A percentile compares a stretch with the other conserved stretches of the same genome.
Conservation (phyloP, 108 stramenopile genomes). For the Nitzschia sp. region DNA sequence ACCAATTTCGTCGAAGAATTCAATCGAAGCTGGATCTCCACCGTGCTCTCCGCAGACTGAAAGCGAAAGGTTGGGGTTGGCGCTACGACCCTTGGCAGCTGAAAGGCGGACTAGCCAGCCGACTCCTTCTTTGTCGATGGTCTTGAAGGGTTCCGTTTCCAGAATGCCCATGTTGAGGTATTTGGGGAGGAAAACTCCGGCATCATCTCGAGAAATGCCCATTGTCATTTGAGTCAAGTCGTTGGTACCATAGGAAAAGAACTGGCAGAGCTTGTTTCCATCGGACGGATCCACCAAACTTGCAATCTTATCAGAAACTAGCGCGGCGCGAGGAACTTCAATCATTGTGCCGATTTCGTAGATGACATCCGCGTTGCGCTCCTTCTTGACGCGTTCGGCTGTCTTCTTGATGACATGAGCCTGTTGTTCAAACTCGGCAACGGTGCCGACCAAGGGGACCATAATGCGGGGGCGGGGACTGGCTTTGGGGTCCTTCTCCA, state of each 20-base stretch:
- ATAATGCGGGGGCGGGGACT: conserved; percentile 68
- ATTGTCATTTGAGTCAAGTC: conserved; percentile 86
- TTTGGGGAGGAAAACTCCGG: conserved; percentile 74
- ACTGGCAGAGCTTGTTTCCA: conserved; percentile 61
- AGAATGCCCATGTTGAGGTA: conserved; percentile 83
- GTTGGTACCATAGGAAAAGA: conserved; percentile 88
- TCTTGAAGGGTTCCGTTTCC: conserved; percentile 81
- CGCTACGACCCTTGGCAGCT: conserved; percentile 51
- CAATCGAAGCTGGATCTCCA: conserved; percentile 77
- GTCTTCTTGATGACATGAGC: conserved; percentile 54
- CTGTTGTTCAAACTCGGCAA: conserved; percentile 62
- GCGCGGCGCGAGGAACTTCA: conserved; percentile 85
- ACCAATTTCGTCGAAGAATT: conserved; percentile 67
- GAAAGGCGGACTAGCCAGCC: conserved; percentile 68
- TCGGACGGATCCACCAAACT: conserved; percentile 54
- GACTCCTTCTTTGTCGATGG: conserved; percentile 84
- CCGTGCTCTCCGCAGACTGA: conserved; percentile 86
- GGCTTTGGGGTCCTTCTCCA: conserved; percentile 42
- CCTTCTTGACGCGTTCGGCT: conserved; percentile 49
- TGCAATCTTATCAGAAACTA: conserved; percentile 75
- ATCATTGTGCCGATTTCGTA: conserved; percentile 91
- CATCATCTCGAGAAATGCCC: conserved; percentile 88
- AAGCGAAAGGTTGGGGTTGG: conserved; percentile 59
- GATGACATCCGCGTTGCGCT: conserved; percentile 46
- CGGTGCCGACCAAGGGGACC: conserved; percentile 63